A percentile compares a stretch with the other conserved stretches of the same genome.
phyloP scores from a whole-genome alignment of 1,284 basidiomycete species.

The Agroathelia rolfsii region DNA sequence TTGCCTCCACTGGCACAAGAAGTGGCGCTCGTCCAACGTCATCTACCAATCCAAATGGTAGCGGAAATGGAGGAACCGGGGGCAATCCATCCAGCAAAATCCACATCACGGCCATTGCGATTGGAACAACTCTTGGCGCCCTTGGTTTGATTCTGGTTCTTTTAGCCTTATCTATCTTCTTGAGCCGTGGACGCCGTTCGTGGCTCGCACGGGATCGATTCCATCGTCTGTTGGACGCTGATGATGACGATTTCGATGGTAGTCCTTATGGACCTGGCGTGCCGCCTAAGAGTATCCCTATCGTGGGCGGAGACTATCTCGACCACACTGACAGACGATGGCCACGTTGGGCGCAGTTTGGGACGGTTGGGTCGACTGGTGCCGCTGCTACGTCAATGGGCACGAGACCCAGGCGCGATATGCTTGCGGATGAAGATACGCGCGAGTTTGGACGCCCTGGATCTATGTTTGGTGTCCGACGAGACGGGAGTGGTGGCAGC shows the following conservation, averaged over 20 bases:
- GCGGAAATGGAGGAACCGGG: slow-evolving; percentile 10
- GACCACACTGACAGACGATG: slow-evolving; percentile 2
- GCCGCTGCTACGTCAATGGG: slow-evolving; percentile 13
- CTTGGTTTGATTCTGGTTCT: slow-evolving; percentile 37
- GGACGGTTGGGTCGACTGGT: slow-evolving; percentile 14
- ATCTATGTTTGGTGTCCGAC: slow-evolving; percentile 20
- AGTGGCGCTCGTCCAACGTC: too few relatives aligned
- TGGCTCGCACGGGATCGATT: slow-evolving; percentile 26
- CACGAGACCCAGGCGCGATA: slow-evolving; percentile 40
- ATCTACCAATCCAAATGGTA: slow-evolving; percentile 11
- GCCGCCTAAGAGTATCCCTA: too few relatives aligned
- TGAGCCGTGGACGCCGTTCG: slow-evolving; percentile 19
- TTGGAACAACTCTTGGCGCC: slow-evolving; percentile 47
- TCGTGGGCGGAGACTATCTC: slow-evolving; percentile 19
- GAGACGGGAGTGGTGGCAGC: slow-evolving; percentile 29
- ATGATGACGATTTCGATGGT: slow-evolving; percentile 26
- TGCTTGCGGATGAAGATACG: slow-evolving; percentile 69
- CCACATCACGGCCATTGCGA: slow-evolving; percentile 35
- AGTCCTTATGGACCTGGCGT: slow-evolving; percentile 18
- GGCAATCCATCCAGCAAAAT: slow-evolving; percentile 8
- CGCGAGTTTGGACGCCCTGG: slow-evolving; percentile 33
- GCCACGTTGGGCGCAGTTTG: slow-evolving; percentile 7
- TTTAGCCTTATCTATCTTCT: too few relatives aligned
- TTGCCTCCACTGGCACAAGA: slow-evolving; percentile 11
- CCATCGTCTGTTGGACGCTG: slow-evolving; percentile 28